Conservation (phyloP, 805 yeast genomes). For the Tetrapisispora namnaoensis region DNA sequence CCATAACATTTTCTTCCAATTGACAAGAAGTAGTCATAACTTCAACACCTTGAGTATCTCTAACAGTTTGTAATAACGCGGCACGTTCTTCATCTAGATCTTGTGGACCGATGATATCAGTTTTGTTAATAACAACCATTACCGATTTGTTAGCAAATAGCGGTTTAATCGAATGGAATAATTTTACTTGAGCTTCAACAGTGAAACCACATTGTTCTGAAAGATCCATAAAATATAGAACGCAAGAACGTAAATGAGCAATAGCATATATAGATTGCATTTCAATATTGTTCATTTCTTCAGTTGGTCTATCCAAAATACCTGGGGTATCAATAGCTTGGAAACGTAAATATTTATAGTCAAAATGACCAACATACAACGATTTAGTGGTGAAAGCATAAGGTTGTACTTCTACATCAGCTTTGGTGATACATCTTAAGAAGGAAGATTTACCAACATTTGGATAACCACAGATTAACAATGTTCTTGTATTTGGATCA, state of each 20-base stretch:
- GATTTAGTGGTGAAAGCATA: slow-evolving; percentile 98
- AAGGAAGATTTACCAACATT: slow-evolving; percentile 98
- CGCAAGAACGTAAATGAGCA: slow-evolving; percentile 96
- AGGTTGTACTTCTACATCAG: slow-evolving; percentile 98
- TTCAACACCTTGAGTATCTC: slow-evolving; percentile 71
- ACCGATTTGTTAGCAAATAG: slow-evolving; percentile 95
- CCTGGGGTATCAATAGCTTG: slow-evolving; percentile 99
- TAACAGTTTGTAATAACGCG: slow-evolving; percentile 55
- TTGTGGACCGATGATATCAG: slow-evolving; percentile 79
- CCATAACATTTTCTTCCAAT: slow-evolving; percentile 91
- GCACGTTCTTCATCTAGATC: slow-evolving; percentile 73
- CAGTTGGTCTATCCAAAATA: slow-evolving; percentile 95
- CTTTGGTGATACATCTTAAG: slow-evolving; percentile 85
- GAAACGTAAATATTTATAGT: slow-evolving; percentile 92
- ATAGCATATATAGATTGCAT: slow-evolving; percentile 99
- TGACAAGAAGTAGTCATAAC: slow-evolving; percentile 89
- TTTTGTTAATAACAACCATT: slow-evolving; percentile 89
- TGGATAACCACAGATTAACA: slow-evolving; percentile 96
- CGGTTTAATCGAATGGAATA: slow-evolving; percentile 95
- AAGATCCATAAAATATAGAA: slow-evolving; percentile 93
- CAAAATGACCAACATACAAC: slow-evolving; percentile 95
- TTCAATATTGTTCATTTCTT: slow-evolving; percentile 98
- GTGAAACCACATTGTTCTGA: slow-evolving; percentile 99
- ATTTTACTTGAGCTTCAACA: slow-evolving; percentile 92
- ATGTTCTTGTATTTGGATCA: slow-evolving; percentile 97